These are phyloP conservation scores for Diversispora eburnea DNA, from an alignment of 192 early-diverging fungal species.

Conservation along the genomic window DNA sequence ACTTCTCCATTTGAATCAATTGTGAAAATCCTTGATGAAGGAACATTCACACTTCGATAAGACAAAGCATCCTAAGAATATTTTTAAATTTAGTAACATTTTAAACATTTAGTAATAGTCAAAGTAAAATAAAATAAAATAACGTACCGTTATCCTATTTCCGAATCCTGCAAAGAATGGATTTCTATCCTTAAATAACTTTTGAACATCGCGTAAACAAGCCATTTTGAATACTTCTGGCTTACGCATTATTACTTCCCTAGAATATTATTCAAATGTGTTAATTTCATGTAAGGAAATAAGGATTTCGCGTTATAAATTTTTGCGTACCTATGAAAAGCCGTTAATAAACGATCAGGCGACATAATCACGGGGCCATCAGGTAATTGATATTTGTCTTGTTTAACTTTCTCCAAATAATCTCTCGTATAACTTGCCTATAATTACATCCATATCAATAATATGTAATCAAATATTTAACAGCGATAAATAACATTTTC, in stretches of 20 bases:
- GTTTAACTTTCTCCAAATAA: slow-evolving; percentile 87
- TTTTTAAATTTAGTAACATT: not conserved
- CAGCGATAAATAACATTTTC: not conserved
- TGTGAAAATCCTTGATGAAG: slow-evolving; percentile 91
- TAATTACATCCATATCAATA: not conserved
- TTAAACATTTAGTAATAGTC: not conserved
- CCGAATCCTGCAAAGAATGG: slow-evolving; percentile 98
- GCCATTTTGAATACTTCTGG: slow-evolving; percentile 98
- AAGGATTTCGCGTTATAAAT: slow-evolving; percentile 2
- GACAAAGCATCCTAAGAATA: slow-evolving; percentile 75
- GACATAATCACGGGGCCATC: slow-evolving; percentile 95
- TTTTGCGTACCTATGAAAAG: slow-evolving; percentile 66
- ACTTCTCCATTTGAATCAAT: slow-evolving; percentile 90
- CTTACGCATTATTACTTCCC: slow-evolving; percentile 90
- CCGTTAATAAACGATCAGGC: slow-evolving; percentile 88
- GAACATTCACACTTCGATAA: slow-evolving; percentile 91
- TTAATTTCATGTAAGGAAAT: not conserved
- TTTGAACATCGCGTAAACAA: slow-evolving; percentile 85
- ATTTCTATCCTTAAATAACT: slow-evolving; percentile 74
- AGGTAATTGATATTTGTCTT: slow-evolving; percentile 82
- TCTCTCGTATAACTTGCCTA: slow-evolving; percentile 81
- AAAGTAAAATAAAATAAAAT: not conserved
- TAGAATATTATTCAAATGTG: slow-evolving; percentile 7
- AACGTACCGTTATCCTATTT: slow-evolving; percentile 79
- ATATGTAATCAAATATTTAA: not conserved